Evolutionary conservation across 768 basidiomycete species (phyloP).

Genomic region (Boletus rex-veris): DNA sequence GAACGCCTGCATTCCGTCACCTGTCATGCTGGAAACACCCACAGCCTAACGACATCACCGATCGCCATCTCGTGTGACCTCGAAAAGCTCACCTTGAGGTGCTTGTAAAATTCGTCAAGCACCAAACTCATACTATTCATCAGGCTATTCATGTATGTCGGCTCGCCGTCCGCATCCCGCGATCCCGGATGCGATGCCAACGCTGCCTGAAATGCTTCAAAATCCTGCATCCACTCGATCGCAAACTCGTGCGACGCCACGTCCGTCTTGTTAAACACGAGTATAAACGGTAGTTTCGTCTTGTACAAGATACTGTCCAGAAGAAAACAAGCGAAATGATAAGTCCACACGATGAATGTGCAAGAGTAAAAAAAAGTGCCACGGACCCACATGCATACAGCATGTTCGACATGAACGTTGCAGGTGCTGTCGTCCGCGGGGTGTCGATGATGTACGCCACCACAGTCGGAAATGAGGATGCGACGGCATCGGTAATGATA

Average conservation of each 20-base stretch:
- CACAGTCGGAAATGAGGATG: conserved; percentile 88
- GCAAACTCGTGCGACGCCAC: conserved; percentile 89
- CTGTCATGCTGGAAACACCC: conserved; percentile 94
- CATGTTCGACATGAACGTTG: conserved; percentile 99
- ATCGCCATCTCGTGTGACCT: background rate
- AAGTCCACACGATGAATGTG: background rate
- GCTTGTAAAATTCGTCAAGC: conserved; percentile 96
- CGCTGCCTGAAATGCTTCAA: conserved; percentile 91
- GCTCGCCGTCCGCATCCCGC: conserved; percentile 80
- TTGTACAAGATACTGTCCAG: conserved; percentile 86
- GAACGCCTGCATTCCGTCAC: conserved; percentile 89
- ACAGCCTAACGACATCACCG: conserved; percentile 60
- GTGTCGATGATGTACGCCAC: conserved; percentile 98
- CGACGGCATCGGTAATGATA: conserved; percentile 97
- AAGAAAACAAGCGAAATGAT: background rate
- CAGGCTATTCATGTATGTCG: conserved; percentile 96
- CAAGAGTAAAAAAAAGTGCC: background rate
- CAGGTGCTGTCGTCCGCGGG: conserved; percentile 87
- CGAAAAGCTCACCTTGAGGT: conserved; percentile 65
- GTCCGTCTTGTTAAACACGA: conserved; percentile 99
- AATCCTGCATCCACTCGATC: conserved; percentile 97
- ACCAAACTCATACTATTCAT: conserved; percentile 99
- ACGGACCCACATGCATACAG: conserved; percentile 91
- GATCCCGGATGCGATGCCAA: conserved; percentile 66
- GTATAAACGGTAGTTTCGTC: conserved; percentile 93